Conservation (phyloP, 129 eudicot species). For the Helianthus tuberosus region DNA sequence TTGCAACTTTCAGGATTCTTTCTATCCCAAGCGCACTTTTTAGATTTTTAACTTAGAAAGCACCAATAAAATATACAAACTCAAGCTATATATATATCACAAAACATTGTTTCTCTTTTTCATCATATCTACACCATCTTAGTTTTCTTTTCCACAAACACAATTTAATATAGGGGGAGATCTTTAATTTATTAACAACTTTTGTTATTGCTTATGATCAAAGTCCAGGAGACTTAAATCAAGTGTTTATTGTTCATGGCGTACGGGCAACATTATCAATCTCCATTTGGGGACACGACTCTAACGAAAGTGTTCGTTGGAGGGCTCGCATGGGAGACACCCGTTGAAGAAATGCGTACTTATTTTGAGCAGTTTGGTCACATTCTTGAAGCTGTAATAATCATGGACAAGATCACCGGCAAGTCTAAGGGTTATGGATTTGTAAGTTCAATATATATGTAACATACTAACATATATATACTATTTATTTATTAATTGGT, state of each 20-base stretch:
- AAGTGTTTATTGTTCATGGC: constrained; percentile 30
- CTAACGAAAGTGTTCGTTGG: constrained; percentile 88
- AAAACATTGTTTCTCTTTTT: constrained; percentile 1
- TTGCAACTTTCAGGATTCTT: constrained; percentile 81
- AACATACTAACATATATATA: background rate
- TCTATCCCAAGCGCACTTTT: constrained; percentile 24
- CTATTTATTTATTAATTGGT: background rate
- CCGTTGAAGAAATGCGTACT: constrained; percentile 61
- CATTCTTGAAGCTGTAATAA: constrained; percentile 92
- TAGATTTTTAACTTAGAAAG: constrained; percentile 15
- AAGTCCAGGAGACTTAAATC: background rate
- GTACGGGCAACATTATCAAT: constrained; percentile 76
- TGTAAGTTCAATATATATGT: constrained; percentile 49
- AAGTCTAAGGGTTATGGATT: constrained; percentile 98
- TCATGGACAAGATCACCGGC: constrained; percentile 78
- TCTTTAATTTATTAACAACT: background rate
- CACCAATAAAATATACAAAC: background rate
- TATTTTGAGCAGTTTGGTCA: constrained; percentile 87
- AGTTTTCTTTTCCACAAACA: constrained; percentile 4
- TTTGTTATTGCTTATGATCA: constrained; percentile 8
- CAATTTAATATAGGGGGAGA: background rate
- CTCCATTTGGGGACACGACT: constrained; percentile 93
- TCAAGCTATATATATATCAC: constrained; percentile 21
- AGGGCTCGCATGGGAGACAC: constrained; percentile 99
- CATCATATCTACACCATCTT: constrained; percentile 12